Evolutionary conservation across 1,284 basidiomycete genomes (phyloP).

Genomic region (Ustilago loliicola): DNA sequence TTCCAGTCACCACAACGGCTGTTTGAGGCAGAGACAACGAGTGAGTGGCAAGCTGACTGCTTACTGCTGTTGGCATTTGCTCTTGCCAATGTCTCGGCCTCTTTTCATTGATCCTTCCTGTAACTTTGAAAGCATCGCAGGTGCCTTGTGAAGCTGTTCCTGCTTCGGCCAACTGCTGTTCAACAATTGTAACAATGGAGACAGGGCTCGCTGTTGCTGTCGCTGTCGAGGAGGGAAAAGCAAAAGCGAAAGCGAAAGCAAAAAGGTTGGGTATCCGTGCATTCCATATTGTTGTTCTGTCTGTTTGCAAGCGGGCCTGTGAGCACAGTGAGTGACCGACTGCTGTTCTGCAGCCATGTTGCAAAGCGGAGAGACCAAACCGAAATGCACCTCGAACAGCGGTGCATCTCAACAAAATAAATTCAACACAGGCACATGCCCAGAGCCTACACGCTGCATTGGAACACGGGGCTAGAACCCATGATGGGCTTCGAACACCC

Average conservation of each 20-base stretch:
- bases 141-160: slow-evolving; percentile 4
- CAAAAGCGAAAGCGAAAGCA: background rate
- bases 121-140: background rate
- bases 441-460: background rate
- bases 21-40: background rate
- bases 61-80: background rate
- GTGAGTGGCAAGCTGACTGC: background rate
- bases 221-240: background rate
- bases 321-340: background rate
- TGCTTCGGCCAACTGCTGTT: background rate
- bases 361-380: background rate
- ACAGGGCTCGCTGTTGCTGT: background rate
- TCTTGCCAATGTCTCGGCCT: slow-evolving; percentile 10
- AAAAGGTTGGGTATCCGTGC: slow-evolving; percentile 21
- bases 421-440: background rate
- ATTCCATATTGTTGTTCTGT: slow-evolving; percentile 3
- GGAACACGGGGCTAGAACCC: slow-evolving; percentile 11
- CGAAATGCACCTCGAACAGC: slow-evolving; percentile 9
- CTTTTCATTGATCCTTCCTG: background rate
- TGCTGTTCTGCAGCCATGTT: slow-evolving; percentile 4
- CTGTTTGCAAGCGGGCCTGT: background rate
- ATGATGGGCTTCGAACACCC: background rate
- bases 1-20: background rate
- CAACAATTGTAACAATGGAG: background rate
- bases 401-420: slow-evolving; percentile 22